phyloP scores from a whole-genome alignment of 2,329 filamentous ascomycete species.

The Teratosphaeria zuluensis region DNA sequence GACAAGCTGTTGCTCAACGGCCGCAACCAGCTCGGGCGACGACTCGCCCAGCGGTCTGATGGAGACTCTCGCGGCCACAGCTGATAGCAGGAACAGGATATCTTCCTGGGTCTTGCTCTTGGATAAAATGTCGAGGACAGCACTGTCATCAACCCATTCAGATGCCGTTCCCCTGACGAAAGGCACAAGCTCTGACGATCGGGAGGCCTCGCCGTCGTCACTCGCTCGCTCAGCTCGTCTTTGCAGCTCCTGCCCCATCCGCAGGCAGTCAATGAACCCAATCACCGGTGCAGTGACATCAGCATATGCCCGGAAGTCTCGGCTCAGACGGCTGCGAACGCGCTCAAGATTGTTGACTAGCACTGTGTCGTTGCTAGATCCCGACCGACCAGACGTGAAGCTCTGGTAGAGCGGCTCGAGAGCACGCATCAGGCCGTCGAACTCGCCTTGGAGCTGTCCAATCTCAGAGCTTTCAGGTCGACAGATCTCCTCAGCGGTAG shows the following conservation, averaged over 20 bases:
- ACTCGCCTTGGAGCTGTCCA: slow-evolving; percentile 67
- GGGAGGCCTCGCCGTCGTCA: not conserved
- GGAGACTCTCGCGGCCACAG: slow-evolving; percentile 10
- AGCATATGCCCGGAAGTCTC: slow-evolving; percentile 68
- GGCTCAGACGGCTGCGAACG: slow-evolving; percentile 59
- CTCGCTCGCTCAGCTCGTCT: not conserved
- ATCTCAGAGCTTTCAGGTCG: slow-evolving; percentile 62
- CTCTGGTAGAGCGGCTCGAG: slow-evolving; percentile 6
- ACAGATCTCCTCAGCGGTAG: slow-evolving; percentile 58
- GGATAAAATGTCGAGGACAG: slow-evolving; percentile 10
- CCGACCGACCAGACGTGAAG: not conserved
- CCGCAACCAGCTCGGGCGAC: slow-evolving; percentile 22
- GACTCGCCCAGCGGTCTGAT: slow-evolving; percentile 4
- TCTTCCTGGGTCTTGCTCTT: slow-evolving; percentile 10
- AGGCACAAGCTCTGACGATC: slow-evolving; percentile 11
- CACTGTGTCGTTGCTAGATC: not conserved
- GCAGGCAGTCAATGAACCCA: slow-evolving; percentile 69
- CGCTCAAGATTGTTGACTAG: slow-evolving; percentile 35
- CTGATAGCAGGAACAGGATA: slow-evolving; percentile 15
- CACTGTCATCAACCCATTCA: slow-evolving; percentile 15
- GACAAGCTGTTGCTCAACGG: slow-evolving; percentile 58
- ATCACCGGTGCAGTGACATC: slow-evolving; percentile 73
- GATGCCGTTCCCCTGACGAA: slow-evolving; percentile 11
- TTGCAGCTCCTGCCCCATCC: slow-evolving; percentile 12
- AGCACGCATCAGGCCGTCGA: slow-evolving; percentile 32